These are phyloP conservation scores for Cryptococcus maquisensis DNA, from an alignment of 1,284 basidiomycete genomes.

Conservation along the genomic window DNA sequence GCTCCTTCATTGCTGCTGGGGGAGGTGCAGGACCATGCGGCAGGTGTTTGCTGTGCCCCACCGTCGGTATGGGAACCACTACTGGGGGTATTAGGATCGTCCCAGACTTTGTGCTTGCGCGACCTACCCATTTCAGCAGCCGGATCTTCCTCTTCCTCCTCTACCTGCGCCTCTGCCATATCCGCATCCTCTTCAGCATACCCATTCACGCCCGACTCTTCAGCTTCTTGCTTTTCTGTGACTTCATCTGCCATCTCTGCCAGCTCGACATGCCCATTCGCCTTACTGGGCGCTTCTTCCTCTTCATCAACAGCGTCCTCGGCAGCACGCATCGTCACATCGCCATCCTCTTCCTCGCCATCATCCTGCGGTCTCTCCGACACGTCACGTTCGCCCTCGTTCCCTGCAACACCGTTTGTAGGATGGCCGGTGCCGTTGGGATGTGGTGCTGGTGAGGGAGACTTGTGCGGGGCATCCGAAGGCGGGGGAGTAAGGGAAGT, in stretches of 20 bases:
- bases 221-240: neutral
- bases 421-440: neutral
- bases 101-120: neutral
- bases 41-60: neutral
- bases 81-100: neutral
- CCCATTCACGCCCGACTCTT: neutral
- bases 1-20: slow-evolving; percentile 52
- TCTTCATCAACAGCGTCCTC: slow-evolving; percentile 6
- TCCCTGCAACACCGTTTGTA: neutral
- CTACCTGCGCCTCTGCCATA: slow-evolving; percentile 3
- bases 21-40: slow-evolving; percentile 44
- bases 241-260: too few species aligned
- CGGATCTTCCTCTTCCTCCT: neutral
- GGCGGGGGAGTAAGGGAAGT: slow-evolving; percentile 15
- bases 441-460: neutral
- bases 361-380: slow-evolving; percentile 1
- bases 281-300: neutral
- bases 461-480: slow-evolving; percentile 8
- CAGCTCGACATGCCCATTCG: too few species aligned
- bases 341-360: slow-evolving; percentile 3
- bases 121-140: neutral
- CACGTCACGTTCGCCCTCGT: slow-evolving; percentile 2
- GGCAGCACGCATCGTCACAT: neutral
- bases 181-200: slow-evolving; percentile 2
- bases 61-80: too few species aligned